These are phyloP conservation scores for Blastomyces emzantsi DNA, from an alignment of 2,329 filamentous ascomycete genomes.

Conservation along the genomic window DNA sequence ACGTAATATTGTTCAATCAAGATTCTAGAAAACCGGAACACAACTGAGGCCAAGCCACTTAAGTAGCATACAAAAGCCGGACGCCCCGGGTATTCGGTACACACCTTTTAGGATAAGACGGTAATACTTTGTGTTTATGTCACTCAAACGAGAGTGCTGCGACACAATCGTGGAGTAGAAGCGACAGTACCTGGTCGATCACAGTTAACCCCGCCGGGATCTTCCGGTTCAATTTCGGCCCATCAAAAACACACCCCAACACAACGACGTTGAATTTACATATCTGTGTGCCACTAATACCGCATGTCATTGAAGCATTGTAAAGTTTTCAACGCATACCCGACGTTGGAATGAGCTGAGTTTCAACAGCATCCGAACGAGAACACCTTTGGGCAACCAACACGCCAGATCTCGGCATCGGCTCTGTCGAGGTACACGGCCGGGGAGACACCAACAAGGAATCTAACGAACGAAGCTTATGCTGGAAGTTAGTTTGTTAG, in stretches of 20 bases:
- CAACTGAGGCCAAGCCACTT: background rate
- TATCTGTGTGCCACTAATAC: background rate
- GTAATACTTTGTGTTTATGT: background rate
- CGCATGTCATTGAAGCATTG: background rate
- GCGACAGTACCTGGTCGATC: background rate
- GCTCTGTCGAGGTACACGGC: background rate
- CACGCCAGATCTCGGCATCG: background rate
- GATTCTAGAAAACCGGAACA: background rate
- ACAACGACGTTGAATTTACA: background rate
- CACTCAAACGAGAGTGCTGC: background rate
- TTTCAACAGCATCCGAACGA: background rate
- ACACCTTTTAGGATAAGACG: background rate
- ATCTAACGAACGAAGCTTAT: background rate
- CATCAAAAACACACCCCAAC: background rate
- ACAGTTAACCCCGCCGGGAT: conserved; percentile 3
- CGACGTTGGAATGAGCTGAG: background rate
- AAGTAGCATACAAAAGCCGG: background rate
- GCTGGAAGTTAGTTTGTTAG: too few relatives aligned
- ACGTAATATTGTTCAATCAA: background rate
- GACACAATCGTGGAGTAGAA: background rate
- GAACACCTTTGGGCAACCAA: background rate
- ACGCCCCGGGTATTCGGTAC: background rate
- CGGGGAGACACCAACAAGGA: background rate
- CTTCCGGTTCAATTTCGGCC: conserved; percentile 1
- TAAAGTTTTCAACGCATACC: background rate